These are phyloP conservation scores for Misopates orontium DNA, from an alignment of 257 asterid genomes.

Conservation along the genomic window DNA sequence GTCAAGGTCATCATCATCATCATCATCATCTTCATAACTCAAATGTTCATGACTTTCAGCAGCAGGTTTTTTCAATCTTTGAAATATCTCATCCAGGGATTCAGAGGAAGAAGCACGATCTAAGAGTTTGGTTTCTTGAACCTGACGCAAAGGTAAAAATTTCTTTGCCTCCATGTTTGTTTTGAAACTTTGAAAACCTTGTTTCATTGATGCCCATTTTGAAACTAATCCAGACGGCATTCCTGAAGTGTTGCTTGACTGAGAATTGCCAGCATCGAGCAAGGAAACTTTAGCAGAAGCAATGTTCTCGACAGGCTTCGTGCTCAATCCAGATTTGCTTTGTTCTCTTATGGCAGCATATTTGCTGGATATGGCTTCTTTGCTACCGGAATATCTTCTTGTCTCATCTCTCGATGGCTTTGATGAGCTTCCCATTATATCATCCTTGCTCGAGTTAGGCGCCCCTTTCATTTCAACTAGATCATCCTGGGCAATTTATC, in stretches of 20 bases:
- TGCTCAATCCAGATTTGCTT: constrained; percentile 43
- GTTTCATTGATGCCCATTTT: constrained; percentile 94
- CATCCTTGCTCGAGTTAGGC: constrained; percentile 46
- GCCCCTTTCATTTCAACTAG: constrained; percentile 51
- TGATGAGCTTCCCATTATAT: constrained; percentile 69
- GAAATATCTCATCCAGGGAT: constrained; percentile 85
- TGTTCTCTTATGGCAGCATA: constrained; percentile 82
- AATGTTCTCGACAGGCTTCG: constrained; percentile 47
- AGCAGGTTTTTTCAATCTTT: constrained; percentile 70
- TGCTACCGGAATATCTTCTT: constrained; percentile 67
- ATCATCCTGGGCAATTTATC: constrained; percentile 44
- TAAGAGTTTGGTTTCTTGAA: constrained; percentile 47
- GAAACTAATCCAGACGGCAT: constrained; percentile 68
- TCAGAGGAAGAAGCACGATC: constrained; percentile 64
- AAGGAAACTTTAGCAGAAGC: constrained; percentile 81
- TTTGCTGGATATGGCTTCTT: constrained; percentile 83
- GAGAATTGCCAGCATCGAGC: constrained; percentile 52
- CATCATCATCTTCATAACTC: constrained; percentile 50
- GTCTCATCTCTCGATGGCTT: constrained; percentile 52
- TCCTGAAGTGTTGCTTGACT: constrained; percentile 30
- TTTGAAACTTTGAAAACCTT: constrained; percentile 77
- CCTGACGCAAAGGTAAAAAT: constrained; percentile 67
- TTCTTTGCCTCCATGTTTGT: constrained; percentile 75
- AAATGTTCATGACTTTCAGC: constrained; percentile 32
- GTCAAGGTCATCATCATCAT: constrained; percentile 46